Evolutionary conservation across 2,329 filamentous ascomycete species (phyloP), one percentile per base, ranked within the genome.

Genomic region (Mycosphaerella sp.): DNA sequence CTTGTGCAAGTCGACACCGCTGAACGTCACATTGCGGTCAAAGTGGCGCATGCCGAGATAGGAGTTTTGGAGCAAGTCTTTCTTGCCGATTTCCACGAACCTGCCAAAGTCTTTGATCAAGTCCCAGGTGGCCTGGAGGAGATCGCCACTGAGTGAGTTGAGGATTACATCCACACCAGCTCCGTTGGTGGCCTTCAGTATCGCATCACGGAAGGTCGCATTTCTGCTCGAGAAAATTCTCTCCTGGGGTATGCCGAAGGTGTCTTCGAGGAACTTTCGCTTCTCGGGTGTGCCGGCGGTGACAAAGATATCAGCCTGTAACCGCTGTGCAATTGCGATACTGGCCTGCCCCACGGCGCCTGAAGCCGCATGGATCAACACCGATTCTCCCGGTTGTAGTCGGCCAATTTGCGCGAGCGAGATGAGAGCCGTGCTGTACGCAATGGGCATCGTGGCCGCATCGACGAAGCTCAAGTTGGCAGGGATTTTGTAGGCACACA

Each of bases 121-220:
- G 5, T 61, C 46, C 65, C 64, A 69, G 2, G 61, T 59, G 23
- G 57, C 46, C 9, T 59, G 49, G 3, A 71, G 59, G 2, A 60
- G 38, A n/a, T 66, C 57, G 0, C 70, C 69, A 1, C 58, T 42
- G 12, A 64, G 51, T 2, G 59, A 64, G 57, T 68, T 72, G 48
- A 72, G 55, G 3, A 70, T 56, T 3, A 72, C 65, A 54, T 73
- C 68, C 9, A 72, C 64, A n/a, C 71, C 71, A 4, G 45, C 43
- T 11, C 59, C 63, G 9, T 60, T 49, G 0, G 70, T 72, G 54
- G 36, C 53, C 17, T 10, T 62, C 55, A 54, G 44, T 4, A 72
- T 51, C 4, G 48, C 66, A 10, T 31, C 14, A 14, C 46, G 61
- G 48, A 73, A 73, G 8, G 56, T 56, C 1, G 53, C 50, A 39